A percentile compares a stretch with the other conserved stretches of the same genome.
Evolutionary conservation across 306 rosid genomes (phyloP).

Genomic region (Morella rubra): DNA sequence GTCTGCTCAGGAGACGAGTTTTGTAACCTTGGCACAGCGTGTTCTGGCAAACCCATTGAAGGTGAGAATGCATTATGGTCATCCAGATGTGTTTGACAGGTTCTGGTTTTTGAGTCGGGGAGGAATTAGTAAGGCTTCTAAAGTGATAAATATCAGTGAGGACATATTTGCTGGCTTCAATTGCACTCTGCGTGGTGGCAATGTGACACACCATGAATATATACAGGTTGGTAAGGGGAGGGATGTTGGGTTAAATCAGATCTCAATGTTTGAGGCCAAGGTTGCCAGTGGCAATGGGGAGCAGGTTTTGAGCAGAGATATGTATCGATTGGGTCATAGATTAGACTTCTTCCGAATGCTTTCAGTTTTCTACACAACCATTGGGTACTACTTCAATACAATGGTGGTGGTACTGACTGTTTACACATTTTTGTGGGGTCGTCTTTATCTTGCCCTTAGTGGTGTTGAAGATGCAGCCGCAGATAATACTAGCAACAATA

Average conservation of each 20-base stretch:
- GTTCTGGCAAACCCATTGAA: conserved; percentile 92
- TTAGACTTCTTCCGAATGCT: conserved; percentile 98
- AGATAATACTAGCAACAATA: conserved; percentile 43
- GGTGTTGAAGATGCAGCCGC: conserved; percentile 57
- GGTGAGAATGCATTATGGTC: conserved; percentile 97
- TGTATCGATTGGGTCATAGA: conserved; percentile 92
- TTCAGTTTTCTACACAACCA: conserved; percentile 80
- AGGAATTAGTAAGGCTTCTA: conserved; percentile 93
- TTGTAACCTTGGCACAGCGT: conserved; percentile 93
- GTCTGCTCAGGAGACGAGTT: conserved; percentile 93
- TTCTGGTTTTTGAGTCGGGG: conserved; percentile 92
- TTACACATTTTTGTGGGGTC: conserved; percentile 89
- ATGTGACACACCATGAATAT: conserved; percentile 95
- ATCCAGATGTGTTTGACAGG: conserved; percentile 91
- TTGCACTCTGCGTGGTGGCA: conserved; percentile 91
- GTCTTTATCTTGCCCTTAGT: conserved; percentile 90
- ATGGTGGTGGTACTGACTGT: conserved; percentile 72
- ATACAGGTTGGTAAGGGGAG: conserved; percentile 97
- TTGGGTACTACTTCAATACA: conserved; percentile 77
- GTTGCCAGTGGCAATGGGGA: conserved; percentile 96
- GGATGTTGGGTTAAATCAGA: conserved; percentile 93
- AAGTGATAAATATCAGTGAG: conserved; percentile 90
- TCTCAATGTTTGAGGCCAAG: conserved; percentile 96
- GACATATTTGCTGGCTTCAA: conserved; percentile 97
- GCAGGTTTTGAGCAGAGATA: conserved; percentile 90